phyloP scores from a whole-genome alignment of 192 early-diverging fungal species.

The Coemansia sp. region DNA sequence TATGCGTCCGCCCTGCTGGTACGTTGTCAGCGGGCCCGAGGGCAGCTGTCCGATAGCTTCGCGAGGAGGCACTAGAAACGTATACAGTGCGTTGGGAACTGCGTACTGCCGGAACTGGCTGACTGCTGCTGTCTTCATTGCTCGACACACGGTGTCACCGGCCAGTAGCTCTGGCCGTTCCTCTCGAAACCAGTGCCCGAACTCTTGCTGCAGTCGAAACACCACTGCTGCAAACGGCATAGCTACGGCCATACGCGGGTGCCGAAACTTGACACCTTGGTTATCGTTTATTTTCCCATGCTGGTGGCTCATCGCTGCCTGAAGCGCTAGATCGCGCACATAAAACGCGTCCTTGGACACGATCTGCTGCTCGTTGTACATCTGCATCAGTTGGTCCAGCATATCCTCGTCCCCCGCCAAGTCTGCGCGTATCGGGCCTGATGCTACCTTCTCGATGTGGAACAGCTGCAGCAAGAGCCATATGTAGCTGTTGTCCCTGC shows the following conservation, averaged over 20 bases:
- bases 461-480: conserved; percentile 71
- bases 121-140: conserved; percentile 46
- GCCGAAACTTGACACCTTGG: conserved; percentile 67
- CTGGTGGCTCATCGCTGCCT: conserved; percentile 68
- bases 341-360: conserved; percentile 71
- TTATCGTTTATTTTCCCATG: conserved; percentile 61
- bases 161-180: conserved; percentile 35
- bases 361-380: conserved; percentile 76
- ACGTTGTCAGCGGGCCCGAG: conserved; percentile 40
- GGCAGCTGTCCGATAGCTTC: conserved; percentile 38
- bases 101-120: conserved; percentile 47
- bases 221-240: conserved; percentile 57
- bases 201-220: conserved; percentile 39
- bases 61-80: conserved; percentile 43
- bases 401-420: conserved; percentile 68
- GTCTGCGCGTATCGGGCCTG: conserved; percentile 61
- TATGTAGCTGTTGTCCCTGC: conserved; percentile 71
- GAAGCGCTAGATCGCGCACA: conserved; percentile 70
- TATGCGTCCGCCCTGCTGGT: conserved; percentile 63
- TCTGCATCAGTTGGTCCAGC: conserved; percentile 64
- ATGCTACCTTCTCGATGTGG: conserved; percentile 65
- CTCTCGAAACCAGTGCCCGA: conserved; percentile 40
- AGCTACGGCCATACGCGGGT: conserved; percentile 63
- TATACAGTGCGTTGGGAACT: conserved; percentile 49
- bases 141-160: conserved; percentile 18